phyloP scores from a whole-genome alignment of 768 basidiomycete genomes.

The Auricularia auricula-judae region DNA sequence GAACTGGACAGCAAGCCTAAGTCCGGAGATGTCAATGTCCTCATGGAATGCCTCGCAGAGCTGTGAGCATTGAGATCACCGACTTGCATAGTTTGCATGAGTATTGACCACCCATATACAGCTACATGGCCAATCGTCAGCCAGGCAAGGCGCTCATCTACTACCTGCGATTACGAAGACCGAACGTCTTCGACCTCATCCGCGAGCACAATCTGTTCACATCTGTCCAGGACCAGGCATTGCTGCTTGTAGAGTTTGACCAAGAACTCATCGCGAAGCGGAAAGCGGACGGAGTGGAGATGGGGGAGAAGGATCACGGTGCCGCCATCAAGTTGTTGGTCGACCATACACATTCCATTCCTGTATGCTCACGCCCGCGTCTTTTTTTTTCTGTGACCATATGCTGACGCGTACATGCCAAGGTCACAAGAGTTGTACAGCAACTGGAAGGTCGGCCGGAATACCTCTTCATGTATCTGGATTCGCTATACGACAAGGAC shows the following conservation, averaged over 20 bases:
- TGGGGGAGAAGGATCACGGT: conserved; percentile 36
- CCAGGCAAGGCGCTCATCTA: conserved; percentile 90
- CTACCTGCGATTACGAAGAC: conserved; percentile 73
- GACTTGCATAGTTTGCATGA: neutral
- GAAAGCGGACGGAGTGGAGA: conserved; percentile 28
- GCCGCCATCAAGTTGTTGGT: conserved; percentile 81
- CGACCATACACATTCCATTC: conserved; percentile 92
- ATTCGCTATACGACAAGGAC: conserved; percentile 81
- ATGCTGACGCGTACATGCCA: neutral
- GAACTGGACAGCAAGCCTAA: conserved; percentile 43
- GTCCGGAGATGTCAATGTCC: conserved; percentile 39
- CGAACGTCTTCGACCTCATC: conserved; percentile 91
- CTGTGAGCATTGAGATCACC: conserved; percentile 37
- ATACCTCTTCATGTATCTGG: conserved; percentile 88
- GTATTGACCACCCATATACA: conserved; percentile 18
- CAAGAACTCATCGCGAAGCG: conserved; percentile 66
- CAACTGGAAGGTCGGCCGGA: conserved; percentile 67
- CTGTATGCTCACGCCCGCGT: conserved; percentile 37
- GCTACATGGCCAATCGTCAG: conserved; percentile 80
- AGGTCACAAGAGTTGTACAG: conserved; percentile 82
- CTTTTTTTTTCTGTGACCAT: neutral
- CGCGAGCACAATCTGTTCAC: conserved; percentile 89
- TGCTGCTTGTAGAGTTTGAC: conserved; percentile 90
- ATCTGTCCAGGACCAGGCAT: conserved; percentile 86
- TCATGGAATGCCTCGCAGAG: conserved; percentile 95